phyloP scores from a whole-genome alignment of 2,329 filamentous ascomycete genomes.

The Chrysoporthe austroafricana region DNA sequence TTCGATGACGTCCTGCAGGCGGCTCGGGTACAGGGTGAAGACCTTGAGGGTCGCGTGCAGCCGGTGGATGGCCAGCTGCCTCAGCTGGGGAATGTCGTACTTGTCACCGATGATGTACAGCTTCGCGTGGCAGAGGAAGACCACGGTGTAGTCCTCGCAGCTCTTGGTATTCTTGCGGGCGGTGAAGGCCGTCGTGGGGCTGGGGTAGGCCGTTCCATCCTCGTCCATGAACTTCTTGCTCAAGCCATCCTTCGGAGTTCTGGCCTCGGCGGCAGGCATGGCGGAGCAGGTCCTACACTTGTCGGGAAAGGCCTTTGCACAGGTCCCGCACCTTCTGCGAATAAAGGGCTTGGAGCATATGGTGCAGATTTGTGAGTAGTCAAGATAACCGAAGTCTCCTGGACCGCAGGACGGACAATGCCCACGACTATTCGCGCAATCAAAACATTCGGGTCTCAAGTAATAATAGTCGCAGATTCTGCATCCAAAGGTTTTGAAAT shows the following conservation, averaged over 20 bases:
- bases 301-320: background rate
- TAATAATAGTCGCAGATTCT: background rate
- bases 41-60: constrained; percentile 5
- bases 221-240: background rate
- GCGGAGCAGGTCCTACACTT: background rate
- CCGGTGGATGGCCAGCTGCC: constrained; percentile 8
- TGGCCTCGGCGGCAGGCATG: background rate
- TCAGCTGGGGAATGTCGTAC: constrained; percentile 13
- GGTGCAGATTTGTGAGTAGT: no score
- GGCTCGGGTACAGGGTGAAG: constrained; percentile 9
- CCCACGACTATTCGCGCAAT: no score
- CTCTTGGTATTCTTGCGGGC: constrained; percentile 9
- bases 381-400: no score
- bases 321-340: background rate
- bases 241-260: background rate
- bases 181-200: background rate
- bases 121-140: constrained; percentile 19
- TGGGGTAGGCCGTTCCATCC: background rate
- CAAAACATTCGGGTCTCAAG: background rate
- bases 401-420: no score
- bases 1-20: background rate
- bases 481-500: no score
- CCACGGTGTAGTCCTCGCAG: background rate
- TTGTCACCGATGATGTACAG: constrained; percentile 24
- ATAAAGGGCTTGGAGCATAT: no score